phyloP scores from a whole-genome alignment of 306 rosid species.

The Datisca glomerata region DNA sequence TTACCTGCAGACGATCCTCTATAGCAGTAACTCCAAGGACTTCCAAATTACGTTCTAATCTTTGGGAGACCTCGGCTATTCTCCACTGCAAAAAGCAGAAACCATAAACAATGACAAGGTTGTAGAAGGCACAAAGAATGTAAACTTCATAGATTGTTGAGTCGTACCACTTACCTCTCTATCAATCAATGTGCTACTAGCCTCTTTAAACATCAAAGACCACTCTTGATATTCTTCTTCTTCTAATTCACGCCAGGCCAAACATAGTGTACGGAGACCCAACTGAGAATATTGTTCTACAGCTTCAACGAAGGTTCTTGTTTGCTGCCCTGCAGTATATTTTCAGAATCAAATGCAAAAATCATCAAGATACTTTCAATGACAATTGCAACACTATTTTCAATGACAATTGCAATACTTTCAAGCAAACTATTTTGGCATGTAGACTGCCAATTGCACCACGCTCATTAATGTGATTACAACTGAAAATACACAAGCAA shows the following conservation, averaged over 20 bases:
- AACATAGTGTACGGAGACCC: slow-evolving; percentile 84
- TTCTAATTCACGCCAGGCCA: slow-evolving; percentile 84
- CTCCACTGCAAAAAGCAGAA: slow-evolving; percentile 60
- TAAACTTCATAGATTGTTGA: slow-evolving; percentile 6
- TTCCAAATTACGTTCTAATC: slow-evolving; percentile 76
- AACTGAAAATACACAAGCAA: too few species aligned
- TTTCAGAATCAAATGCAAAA: background rate
- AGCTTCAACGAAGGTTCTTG: slow-evolving; percentile 74
- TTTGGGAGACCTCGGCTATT: slow-evolving; percentile 91
- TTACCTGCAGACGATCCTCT: slow-evolving; percentile 98
- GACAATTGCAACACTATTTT: background rate
- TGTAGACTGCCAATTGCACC: too few species aligned
- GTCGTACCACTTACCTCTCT: slow-evolving; percentile 65
- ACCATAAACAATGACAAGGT: background rate
- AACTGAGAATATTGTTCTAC: slow-evolving; percentile 90
- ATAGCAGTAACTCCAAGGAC: slow-evolving; percentile 96
- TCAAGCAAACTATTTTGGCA: too few species aligned
- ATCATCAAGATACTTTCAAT: background rate
- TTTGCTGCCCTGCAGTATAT: slow-evolving; percentile 77
- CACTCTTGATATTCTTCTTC: slow-evolving; percentile 82
- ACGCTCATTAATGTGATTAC: too few species aligned
- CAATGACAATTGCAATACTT: background rate
- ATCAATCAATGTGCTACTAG: slow-evolving; percentile 87
- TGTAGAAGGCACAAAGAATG: background rate
- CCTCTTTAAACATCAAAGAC: slow-evolving; percentile 91